Conservation (phyloP, 257 asterid genomes). For the Primulina huaijiensis region DNA sequence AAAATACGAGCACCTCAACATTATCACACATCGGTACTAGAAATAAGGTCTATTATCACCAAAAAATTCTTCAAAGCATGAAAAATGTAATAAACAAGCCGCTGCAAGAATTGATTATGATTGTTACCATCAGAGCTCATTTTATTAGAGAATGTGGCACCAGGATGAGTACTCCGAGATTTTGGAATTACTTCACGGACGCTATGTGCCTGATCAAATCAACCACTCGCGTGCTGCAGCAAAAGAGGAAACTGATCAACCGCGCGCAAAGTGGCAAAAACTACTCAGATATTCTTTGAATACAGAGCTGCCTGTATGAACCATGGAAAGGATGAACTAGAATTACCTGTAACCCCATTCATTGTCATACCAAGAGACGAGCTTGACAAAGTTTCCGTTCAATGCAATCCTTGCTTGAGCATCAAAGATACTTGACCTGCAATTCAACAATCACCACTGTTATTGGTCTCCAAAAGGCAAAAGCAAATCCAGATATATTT, state of each 20-base stretch:
- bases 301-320: background rate
- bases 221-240: constrained; percentile 73
- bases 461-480: background rate
- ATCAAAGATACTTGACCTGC: constrained; percentile 73
- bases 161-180: background rate
- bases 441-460: background rate
- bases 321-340: background rate
- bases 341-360: constrained; percentile 78
- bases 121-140: constrained; percentile 10
- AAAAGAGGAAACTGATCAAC: constrained; percentile 6
- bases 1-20: background rate
- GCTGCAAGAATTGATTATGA: background rate
- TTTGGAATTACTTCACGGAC: constrained; percentile 34
- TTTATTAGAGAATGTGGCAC: constrained; percentile 24
- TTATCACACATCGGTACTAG: constrained; percentile 13
- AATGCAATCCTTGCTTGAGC: constrained; percentile 84
- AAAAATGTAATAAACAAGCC: constrained; percentile 11
- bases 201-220: constrained; percentile 73
- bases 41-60: constrained; percentile 6
- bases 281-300: background rate
- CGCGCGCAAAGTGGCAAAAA: too few relatives aligned
- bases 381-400: constrained; percentile 56
- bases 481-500: background rate
- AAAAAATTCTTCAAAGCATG: constrained; percentile 26
- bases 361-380: constrained; percentile 76